Evolutionary conservation across 2,329 filamentous ascomycete species (phyloP), one percentile per base, ranked within the genome.

Genomic region (Aplosporella prunicola): DNA sequence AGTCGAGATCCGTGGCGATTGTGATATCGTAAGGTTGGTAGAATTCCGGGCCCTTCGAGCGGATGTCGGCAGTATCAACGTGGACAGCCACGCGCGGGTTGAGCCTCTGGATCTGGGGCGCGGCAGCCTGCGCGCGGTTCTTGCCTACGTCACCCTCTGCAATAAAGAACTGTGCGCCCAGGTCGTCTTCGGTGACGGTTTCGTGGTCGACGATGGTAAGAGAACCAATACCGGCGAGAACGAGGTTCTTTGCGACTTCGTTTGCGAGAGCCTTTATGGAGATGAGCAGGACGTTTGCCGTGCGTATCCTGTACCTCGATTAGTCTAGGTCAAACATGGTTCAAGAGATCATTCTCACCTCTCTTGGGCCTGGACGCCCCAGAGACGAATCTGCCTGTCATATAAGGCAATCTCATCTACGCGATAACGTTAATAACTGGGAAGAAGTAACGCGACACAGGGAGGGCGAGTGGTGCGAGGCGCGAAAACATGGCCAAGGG

Each of bases 331-430:
- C 20, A 11, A 25, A 20, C 18, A 4, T 13, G 14, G 10, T 13
- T 7, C 9, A 5, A 35, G 20, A 16, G 9, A n/a, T 20, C 20
- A 15, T 18, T 20, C 56, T 52, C 54, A 74, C 72, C 72, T 73
- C 57, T 93, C 82, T 60, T 98, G 91, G 5, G 91, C 91, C 52
- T 91, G 80, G 54, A 96, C 84, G 28, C 91, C 91, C 91, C 91
- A 98, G 20, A 98, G 78, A 37, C 91, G 82, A 52, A 98, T 95
- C 60, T 98, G 91, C 33, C 91, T 80, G 63, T 98, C 91, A 58
- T 98, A 98, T 5, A 96, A 77, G 10, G 89, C 91, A 53, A 96
- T 93, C 57, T 98, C 91, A 61, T 96, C 91, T 85, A 30, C n/a
- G n/a, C n/a, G n/a, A n/a, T n/a, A n/a, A n/a, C n/a, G n/a, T n/a